These are phyloP conservation scores for Daphne laureola DNA, from an alignment of 441 rosid genomes.

Conservation along the genomic window DNA sequence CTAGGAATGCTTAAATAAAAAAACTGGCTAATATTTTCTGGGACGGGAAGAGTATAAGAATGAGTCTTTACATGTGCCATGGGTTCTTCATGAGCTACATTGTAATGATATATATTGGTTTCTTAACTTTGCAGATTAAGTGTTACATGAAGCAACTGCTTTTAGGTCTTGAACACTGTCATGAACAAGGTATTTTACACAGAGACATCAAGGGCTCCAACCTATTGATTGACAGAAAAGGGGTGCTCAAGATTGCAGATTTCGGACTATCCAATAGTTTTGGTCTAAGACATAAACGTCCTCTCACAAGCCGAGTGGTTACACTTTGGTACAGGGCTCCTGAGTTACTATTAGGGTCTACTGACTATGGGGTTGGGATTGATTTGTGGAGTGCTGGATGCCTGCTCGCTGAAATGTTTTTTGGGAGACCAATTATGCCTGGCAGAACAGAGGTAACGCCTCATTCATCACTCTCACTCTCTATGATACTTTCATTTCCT, in stretches of 20 bases:
- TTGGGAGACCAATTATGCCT: conserved; percentile 75
- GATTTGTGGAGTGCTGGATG: conserved; percentile 95
- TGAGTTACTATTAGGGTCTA: conserved; percentile 64
- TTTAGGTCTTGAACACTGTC: conserved; percentile 78
- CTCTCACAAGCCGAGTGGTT: conserved; percentile 73
- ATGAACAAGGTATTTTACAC: conserved; percentile 73
- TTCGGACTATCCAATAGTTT: conserved; percentile 71
- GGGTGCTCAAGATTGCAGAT: conserved; percentile 68
- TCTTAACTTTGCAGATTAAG: conserved; percentile 40
- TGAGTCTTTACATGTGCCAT: not conserved
- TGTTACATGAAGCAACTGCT: conserved; percentile 80
- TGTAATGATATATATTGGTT: not conserved
- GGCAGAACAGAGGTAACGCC: conserved; percentile 80
- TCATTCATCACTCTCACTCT: not conserved
- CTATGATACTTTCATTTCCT: too few relatives aligned
- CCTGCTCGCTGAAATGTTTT: conserved; percentile 68
- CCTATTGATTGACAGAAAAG: conserved; percentile 55
- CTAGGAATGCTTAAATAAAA: too few relatives aligned
- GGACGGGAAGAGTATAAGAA: too few relatives aligned
- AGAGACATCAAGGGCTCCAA: conserved; percentile 80
- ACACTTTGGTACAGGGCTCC: conserved; percentile 93
- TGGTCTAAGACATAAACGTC: conserved; percentile 38
- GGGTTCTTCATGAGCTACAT: not conserved
- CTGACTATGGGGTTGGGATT: conserved; percentile 73
- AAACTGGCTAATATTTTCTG: too few relatives aligned